Evolutionary conservation across 1,284 basidiomycete species (phyloP).

Genomic region (Grifola frondosa): DNA sequence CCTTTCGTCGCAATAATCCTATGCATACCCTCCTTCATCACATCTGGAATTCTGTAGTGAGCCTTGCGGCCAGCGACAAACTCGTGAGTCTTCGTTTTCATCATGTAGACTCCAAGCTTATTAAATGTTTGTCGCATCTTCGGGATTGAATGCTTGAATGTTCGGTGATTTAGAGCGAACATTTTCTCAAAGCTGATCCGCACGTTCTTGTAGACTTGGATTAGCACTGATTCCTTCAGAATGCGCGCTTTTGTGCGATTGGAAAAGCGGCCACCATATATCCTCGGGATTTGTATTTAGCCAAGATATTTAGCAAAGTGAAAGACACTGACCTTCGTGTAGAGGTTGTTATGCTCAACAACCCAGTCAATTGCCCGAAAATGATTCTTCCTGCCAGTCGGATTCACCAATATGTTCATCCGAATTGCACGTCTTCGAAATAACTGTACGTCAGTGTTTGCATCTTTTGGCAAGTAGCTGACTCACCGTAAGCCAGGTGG

Average conservation of each 20-base stretch:
- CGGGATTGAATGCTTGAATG: constrained; percentile 6
- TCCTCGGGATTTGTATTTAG: constrained; percentile 4
- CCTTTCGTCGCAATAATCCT: not conserved
- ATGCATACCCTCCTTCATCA: not conserved
- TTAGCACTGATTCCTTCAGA: constrained; percentile 14
- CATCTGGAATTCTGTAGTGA: constrained; percentile 1
- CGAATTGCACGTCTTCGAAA: constrained; percentile 15
- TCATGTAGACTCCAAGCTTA: constrained; percentile 3
- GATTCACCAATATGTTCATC: constrained; percentile 25
- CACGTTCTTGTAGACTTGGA: constrained; percentile 12
- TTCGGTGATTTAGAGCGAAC: constrained; percentile 6
- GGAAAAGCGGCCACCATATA: constrained; percentile 7
- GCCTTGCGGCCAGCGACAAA: not conserved
- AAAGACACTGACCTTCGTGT: constrained; percentile 13
- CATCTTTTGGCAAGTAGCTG: not conserved
- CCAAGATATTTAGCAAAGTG: not conserved
- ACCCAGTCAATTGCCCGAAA: constrained; percentile 25
- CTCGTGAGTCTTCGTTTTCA: not conserved
- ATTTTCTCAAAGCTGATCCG: constrained; percentile 9
- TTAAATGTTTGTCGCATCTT: constrained; percentile 10
- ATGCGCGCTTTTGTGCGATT: constrained; percentile 14
- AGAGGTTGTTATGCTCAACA: constrained; percentile 24
- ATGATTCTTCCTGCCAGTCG: constrained; percentile 16
- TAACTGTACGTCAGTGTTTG: not conserved
- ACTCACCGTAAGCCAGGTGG: constrained; percentile 24